Evolutionary conservation across 2,329 filamentous ascomycete genomes (phyloP), one percentile per base, ranked within the genome.

Genomic region (Fulvia fulva): DNA sequence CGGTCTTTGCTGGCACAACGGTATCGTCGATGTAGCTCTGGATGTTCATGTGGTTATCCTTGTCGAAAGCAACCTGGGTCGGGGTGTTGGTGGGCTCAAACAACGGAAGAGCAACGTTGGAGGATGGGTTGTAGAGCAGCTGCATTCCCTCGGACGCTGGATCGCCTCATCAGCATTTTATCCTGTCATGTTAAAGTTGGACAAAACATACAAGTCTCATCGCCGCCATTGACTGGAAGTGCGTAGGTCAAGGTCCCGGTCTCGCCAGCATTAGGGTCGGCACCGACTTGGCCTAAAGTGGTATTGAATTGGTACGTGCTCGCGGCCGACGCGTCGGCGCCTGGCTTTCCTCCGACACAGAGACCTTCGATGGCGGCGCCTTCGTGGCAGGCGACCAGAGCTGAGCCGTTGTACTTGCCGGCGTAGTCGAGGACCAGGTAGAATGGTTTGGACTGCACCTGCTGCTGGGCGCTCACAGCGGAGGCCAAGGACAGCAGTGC

Each of bases 281-380:
- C 41, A 3, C 53, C 51, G 22, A 46, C 30, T n/a, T 58, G 53
- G 54, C 49, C 55, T 9, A 32, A 30, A 34, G 58, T 64, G 26
- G 61, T 65, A 60, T 68, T 68, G 59, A 65, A 63, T 21, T 60
- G 53, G 55, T 60, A 68, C 26, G 59, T 56, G 21, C 50, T 46
- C 21, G 32, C 44, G 14, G 22, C 26, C 16, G 5, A 5, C 12
- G 28, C 28, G 3, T 41, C 19, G 9, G 3, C 9, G 4, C 51
- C 26, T 60, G 41, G 22, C 65, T 61, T 25, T 32, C 8, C 50
- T 32, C 55, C 59, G 19, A 77, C 60, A 61, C 79, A 80, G 55
- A 80, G 74, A 11, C 70, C 73, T 64, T 80, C 78, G 54, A 80
- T 78, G 4, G 73, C 78, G 21, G 79, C 78, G 28, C 79, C 79